These are phyloP conservation scores for Aspergillus versicolor DNA, from an alignment of 2,329 filamentous ascomycete species.

Conservation along the genomic window DNA sequence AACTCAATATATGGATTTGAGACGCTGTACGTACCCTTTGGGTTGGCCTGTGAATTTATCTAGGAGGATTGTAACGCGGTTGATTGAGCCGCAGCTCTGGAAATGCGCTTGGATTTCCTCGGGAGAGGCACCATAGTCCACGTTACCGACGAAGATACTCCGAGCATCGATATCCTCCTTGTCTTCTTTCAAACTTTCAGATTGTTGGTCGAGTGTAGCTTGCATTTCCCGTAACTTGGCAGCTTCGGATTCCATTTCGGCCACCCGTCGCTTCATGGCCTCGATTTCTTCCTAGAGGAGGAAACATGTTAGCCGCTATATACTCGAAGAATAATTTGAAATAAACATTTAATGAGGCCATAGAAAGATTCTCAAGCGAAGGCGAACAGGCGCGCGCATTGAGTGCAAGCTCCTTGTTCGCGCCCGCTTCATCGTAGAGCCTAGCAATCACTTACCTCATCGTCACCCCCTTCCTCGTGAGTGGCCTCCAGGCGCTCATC, in stretches of 20 bases:
- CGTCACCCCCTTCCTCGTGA: constrained; percentile 44
- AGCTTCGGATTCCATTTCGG: constrained; percentile 88
- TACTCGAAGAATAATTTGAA: neutral
- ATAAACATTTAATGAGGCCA: neutral
- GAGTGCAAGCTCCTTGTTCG: neutral
- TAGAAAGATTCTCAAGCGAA: neutral
- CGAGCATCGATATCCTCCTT: constrained; percentile 94
- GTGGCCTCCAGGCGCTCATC: constrained; percentile 36
- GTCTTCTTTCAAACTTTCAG: constrained; percentile 79
- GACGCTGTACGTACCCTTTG: constrained; percentile 73
- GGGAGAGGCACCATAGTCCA: constrained; percentile 94
- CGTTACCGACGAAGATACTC: constrained; percentile 97
- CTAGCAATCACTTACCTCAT: constrained; percentile 39
- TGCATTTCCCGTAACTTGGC: constrained; percentile 87
- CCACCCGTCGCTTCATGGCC: constrained; percentile 82
- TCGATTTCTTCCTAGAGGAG: constrained; percentile 68
- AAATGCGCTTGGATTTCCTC: constrained; percentile 99
- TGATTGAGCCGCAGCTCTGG: constrained; percentile 95
- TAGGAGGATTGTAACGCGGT: constrained; percentile 92
- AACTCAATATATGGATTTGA: neutral
- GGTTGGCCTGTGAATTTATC: constrained; percentile 99
- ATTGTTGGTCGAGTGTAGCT: constrained; percentile 78
- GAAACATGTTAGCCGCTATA: constrained; percentile 8
- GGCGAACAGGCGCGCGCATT: neutral
- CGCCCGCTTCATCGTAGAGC: neutral